phyloP scores from a whole-genome alignment of 31 red algal species.

The Porphyra umbilicalis region DNA sequence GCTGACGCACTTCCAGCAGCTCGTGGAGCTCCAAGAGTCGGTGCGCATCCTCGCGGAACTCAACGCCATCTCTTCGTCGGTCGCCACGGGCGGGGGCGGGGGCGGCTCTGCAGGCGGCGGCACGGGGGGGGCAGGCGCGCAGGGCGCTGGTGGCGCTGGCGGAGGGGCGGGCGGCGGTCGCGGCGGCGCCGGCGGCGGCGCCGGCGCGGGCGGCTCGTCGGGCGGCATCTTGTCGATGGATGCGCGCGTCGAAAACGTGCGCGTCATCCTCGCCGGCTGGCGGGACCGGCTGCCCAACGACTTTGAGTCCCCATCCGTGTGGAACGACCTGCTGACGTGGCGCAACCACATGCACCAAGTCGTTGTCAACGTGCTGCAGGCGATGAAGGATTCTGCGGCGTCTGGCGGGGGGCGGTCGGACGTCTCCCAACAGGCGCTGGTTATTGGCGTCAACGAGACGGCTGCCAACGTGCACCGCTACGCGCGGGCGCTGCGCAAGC shows the following conservation, averaged over 20 bases:
- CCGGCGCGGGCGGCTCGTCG: constrained; percentile 15
- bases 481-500: constrained; percentile 81
- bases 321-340: constrained; percentile 96
- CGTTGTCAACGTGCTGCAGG: constrained; percentile 92
- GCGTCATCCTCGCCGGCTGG: constrained; percentile 70
- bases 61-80: constrained; percentile 31
- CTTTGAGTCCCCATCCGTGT: constrained; percentile 45
- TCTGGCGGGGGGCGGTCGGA: constrained; percentile 32
- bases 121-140: neutral
- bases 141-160: neutral
- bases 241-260: constrained; percentile 75
- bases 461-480: constrained; percentile 96
- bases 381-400: constrained; percentile 60
- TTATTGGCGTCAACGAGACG: constrained; percentile 91
- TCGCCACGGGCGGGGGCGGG: neutral
- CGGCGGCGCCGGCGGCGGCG: neutral
- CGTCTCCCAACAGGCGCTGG: constrained; percentile 50
- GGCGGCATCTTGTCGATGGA: constrained; percentile 64
- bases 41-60: constrained; percentile 75
- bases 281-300: constrained; percentile 74
- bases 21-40: constrained; percentile 98
- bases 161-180: neutral
- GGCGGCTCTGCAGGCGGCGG: neutral
- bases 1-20: constrained; percentile 79
- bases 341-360: constrained; percentile 91